Conservation (phyloP, 2,329 filamentous ascomycete genomes). For the Thelonectria rubi region DNA sequence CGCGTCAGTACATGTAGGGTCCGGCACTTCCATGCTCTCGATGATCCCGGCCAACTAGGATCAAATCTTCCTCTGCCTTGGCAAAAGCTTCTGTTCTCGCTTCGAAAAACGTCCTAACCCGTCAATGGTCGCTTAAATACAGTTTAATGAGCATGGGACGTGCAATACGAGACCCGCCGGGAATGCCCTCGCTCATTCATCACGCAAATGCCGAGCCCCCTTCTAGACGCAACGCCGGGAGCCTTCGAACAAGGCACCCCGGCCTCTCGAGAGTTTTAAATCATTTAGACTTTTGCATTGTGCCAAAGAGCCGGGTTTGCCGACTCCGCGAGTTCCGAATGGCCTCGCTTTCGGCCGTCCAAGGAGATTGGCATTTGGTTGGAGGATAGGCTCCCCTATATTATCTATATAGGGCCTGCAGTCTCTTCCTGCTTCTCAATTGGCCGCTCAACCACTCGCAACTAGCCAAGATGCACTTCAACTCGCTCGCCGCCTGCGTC, state of each 20-base stretch:
- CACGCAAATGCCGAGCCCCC: not conserved
- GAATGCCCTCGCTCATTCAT: not conserved
- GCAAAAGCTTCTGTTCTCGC: not conserved
- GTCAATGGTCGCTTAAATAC: not conserved
- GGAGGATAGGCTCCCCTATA: no score
- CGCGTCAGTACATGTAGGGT: not conserved
- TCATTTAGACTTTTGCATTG: slow-evolving; percentile 7
- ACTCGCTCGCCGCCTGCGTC: slow-evolving; percentile 3
- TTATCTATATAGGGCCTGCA: not conserved
- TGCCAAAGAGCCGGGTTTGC: slow-evolving; percentile 2
- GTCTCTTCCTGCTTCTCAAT: not conserved
- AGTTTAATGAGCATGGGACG: not conserved
- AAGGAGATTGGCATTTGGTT: not conserved
- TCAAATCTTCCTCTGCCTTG: no score
- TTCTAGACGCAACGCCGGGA: not conserved
- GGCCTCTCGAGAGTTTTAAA: slow-evolving; percentile 8
- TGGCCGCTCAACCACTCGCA: not conserved
- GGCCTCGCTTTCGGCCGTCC: not conserved
- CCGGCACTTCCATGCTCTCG: no score
- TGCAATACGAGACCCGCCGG: not conserved
- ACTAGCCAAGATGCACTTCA: slow-evolving; percentile 4
- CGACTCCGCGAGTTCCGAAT: not conserved
- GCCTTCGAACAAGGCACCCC: not conserved
- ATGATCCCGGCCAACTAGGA: no score
- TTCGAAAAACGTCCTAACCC: not conserved